A percentile compares a stretch with the other conserved stretches of the same genome.
These are phyloP conservation scores for Scopulariopsis brevicaulis DNA, from an alignment of 2,329 filamentous ascomycete genomes.

Conservation along the genomic window DNA sequence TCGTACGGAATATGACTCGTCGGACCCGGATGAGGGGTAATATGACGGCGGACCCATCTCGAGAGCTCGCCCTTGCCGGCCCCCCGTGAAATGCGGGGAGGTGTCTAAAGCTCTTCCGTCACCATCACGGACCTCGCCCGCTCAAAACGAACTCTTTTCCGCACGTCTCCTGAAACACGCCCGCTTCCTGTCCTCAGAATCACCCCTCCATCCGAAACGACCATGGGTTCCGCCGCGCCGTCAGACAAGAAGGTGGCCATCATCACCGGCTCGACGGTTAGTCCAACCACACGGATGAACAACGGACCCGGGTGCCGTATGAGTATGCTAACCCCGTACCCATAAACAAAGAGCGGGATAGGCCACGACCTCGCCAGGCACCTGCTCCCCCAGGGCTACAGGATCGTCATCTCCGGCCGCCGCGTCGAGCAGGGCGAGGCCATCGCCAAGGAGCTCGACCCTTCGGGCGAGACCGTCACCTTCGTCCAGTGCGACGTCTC, in stretches of 20 bases:
- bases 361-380: slow-evolving; percentile 25
- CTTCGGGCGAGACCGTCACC: slow-evolving; percentile 21
- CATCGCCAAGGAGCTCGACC: slow-evolving; percentile 15
- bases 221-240: not conserved
- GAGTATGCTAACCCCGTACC: not conserved
- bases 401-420: slow-evolving; percentile 21
- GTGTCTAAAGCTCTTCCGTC: too few species aligned
- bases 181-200: too few species aligned
- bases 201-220: not conserved
- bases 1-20: too few species aligned
- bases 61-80: too few species aligned
- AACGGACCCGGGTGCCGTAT: not conserved
- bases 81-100: too few species aligned
- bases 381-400: slow-evolving; percentile 14
- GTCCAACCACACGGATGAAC: slow-evolving; percentile 8
- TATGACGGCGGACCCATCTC: too few species aligned
- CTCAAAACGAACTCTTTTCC: too few species aligned
- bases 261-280: slow-evolving; percentile 25
- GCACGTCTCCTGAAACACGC: too few species aligned
- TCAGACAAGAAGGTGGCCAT: slow-evolving; percentile 20
- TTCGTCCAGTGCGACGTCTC: slow-evolving; percentile 33
- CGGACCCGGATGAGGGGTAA: too few species aligned
- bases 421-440: slow-evolving; percentile 16
- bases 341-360: slow-evolving; percentile 28
- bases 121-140: too few species aligned